Base-by-base conservation (phyloP, 257 asterid species). In the Solanum sejunctum region DNA sequence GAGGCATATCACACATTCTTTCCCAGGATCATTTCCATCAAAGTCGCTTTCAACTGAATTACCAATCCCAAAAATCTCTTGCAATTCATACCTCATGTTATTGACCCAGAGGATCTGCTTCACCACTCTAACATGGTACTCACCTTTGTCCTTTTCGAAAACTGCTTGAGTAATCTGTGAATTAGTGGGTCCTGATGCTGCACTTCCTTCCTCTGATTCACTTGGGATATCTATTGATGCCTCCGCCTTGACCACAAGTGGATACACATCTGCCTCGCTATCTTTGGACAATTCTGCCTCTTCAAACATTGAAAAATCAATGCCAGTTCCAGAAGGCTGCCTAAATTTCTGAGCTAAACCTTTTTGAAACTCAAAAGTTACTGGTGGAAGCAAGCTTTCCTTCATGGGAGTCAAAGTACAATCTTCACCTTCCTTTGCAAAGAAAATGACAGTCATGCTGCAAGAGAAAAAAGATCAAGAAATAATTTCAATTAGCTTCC, bases 341-440 rank as follows among this genome's bases (percentile, higher is more conserved):
- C 84, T 92, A 85, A 92, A 97, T 93, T 94, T 95, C 92, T 97
- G 99, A 49, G 91, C 95, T 86, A 97, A 86, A 72, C 99, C 99
- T 87, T 93, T 93, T 75, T 92, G 84, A 56, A 97, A 97, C 52
- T 89, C 84, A 39, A 94, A 92, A 6, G 91, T 92, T 81, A 95
- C 84, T 7, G 98, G 93, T 23, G 98, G 98, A 86, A 91, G 86
- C 23, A 90, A 84, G 86, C 83, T 89, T 87, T 95, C 97, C 87
- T 92, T 93, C 54, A 61, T 86, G 17, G 99, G 95, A 47, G 91
- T 92, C 88, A 97, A 87, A 91, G 86, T 84, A 88, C 98, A 97
- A 86, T 88, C 93, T 89, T 95, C 96, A 21, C 96, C 97, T 89
- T 95, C 98, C 89, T 93, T 95, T 13, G 99, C 99, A 88, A 97